phyloP scores from a whole-genome alignment of 2,329 filamentous ascomycete genomes.

The Alternaria brassicicola region DNA sequence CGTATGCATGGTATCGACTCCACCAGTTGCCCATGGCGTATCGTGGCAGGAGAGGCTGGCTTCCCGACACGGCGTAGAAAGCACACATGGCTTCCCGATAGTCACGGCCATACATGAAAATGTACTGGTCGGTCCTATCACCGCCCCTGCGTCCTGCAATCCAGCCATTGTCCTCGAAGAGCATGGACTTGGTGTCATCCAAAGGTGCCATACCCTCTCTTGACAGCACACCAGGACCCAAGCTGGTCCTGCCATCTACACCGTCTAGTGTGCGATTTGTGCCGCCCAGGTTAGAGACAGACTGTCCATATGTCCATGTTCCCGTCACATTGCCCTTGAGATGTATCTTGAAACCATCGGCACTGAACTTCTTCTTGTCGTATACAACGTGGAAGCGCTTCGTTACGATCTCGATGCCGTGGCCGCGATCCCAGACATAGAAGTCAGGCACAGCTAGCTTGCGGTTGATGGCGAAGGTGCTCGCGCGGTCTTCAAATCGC shows the following conservation, averaged over 20 bases:
- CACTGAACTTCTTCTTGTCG: constrained; percentile 62
- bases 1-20: constrained; percentile 67
- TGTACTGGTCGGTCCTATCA: constrained; percentile 62
- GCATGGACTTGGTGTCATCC: constrained; percentile 63
- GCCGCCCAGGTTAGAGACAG: constrained; percentile 52
- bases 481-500: constrained; percentile 66
- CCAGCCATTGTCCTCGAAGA: constrained; percentile 62
- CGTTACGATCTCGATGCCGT: constrained; percentile 62
- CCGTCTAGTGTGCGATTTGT: constrained; percentile 63
- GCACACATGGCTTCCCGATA: constrained; percentile 61
- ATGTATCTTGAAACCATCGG: constrained; percentile 56
- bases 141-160: constrained; percentile 56
- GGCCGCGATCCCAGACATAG: constrained; percentile 54
- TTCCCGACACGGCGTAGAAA: constrained; percentile 63
- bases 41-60: constrained; percentile 61
- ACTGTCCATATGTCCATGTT: constrained; percentile 60
- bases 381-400: constrained; percentile 63
- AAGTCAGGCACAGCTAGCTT: constrained; percentile 57
- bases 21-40: constrained; percentile 70
- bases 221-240: constrained; percentile 61
- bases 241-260: constrained; percentile 57
- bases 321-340: constrained; percentile 53
- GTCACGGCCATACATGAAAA: constrained; percentile 65
- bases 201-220: constrained; percentile 58
- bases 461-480: constrained; percentile 65